phyloP scores from a whole-genome alignment of 129 eudicot species.

The Ambrosia trifida region DNA sequence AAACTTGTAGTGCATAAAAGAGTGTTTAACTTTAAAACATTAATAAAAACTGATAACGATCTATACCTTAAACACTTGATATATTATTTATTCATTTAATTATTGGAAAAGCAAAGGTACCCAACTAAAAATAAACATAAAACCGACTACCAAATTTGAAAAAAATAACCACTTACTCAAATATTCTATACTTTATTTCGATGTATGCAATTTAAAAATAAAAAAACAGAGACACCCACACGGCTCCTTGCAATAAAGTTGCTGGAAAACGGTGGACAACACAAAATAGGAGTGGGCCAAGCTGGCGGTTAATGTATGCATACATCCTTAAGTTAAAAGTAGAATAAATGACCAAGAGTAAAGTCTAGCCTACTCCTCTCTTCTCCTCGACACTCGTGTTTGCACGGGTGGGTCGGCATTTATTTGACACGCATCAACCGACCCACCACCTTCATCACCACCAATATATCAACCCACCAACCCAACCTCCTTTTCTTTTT shows the following conservation, averaged over 20 bases:
- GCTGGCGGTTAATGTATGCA: slow-evolving; percentile 30
- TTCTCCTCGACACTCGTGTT: slow-evolving; percentile 31
- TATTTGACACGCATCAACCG: slow-evolving; percentile 38
- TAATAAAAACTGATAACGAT: not conserved
- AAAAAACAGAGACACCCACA: not conserved
- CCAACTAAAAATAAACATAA: not conserved
- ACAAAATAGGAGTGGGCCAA: slow-evolving; percentile 34
- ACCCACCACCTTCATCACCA: slow-evolving; percentile 22
- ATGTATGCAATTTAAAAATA: not conserved
- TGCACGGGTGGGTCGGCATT: slow-evolving; percentile 45
- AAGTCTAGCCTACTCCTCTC: slow-evolving; percentile 22
- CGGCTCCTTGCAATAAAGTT: slow-evolving; percentile 12
- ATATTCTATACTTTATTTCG: not conserved
- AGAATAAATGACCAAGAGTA: slow-evolving; percentile 27
- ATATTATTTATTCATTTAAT: not conserved
- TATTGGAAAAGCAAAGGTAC: not conserved
- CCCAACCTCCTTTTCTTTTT: slow-evolving; percentile 6
- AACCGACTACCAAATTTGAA: not conserved
- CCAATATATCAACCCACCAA: not conserved
- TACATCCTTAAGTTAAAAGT: slow-evolving; percentile 13
- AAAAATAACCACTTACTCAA: not conserved
- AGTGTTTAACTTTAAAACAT: not conserved
- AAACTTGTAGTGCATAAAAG: not conserved
- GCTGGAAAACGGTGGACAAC: slow-evolving; percentile 30
- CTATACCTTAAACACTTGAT: not conserved